Base-by-base conservation (phyloP, 257 asterid species). In the Solanum tacnaense region DNA sequence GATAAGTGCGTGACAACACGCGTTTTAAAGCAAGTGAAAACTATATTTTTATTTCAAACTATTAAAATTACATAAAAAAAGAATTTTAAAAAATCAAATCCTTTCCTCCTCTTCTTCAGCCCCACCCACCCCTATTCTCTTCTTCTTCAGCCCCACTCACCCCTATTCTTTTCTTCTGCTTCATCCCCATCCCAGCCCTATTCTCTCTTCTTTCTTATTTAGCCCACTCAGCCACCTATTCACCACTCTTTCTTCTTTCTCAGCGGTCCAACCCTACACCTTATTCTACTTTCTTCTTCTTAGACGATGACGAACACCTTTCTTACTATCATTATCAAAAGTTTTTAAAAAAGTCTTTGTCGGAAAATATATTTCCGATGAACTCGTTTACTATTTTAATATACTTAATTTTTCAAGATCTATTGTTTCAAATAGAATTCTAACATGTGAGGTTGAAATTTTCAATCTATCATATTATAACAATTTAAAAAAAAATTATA, bases 261-360 rank as follows among this genome's bases (percentile, higher is more conserved):
- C 2, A 18, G n/a, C 6, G 1, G n/a, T 18, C 2, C 5, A 52
- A 18, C 2, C 25, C 65, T 20, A 20, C 1, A 0, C 25, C 11
- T 20, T 3, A 18, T 20, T 20, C 65, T 56, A 56, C 10, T 56
- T 56, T 20, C 65, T 56, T 20, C 11, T 56, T 56, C 25, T 56
- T 56, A 6, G 25, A 56, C 4, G 60, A 46, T 46, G 58, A 46
- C 62, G 9, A 52, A 16, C n/a, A 20, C 25, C 65, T 18, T 18
- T 56, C 4, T 3, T 56, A 18, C 65, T 6, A 18, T 3, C 10
- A 56, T 56, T 15, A 49, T 49, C 20, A 49, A 49, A 49, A 49
- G 2, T 11, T 11, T 10, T 41, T 0, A 3, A 41, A 41, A 2
- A 1, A 52, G 1, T 20, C 11, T 56, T 56, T 18, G 65, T 2